Base-by-base conservation (phyloP, 768 basidiomycete species). In the Chlorophyllum brunneum region DNA sequence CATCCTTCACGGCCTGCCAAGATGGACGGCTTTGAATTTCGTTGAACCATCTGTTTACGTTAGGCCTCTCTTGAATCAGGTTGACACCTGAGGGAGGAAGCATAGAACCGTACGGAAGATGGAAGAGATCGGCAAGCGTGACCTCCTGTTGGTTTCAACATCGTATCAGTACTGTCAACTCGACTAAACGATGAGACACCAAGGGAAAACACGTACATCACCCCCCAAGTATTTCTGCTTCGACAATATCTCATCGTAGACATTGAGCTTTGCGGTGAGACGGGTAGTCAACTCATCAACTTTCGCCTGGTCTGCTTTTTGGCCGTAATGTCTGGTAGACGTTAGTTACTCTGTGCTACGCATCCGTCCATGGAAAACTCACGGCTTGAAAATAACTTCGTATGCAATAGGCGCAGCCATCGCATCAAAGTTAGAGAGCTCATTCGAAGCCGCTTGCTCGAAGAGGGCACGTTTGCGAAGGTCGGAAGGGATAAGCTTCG, bases 141-240 rank as follows among this genome's bases (percentile, higher is more conserved):
- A 85, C 16, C 15, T 64, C 59, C 67, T 67, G 20, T 30, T 5
- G 0, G 33, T n/a, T n/a, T n/a, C n/a, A n/a, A n/a, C n/a, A n/a
- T n/a, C n/a, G 11, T 26, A 30, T 51, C 11, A 47, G 33, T 26
- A 22, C 23, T 10, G 27, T n/a, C 16, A 48, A 15, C 15, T 18
- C 18, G 24, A 20, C 16, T n/a, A 50, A 47, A 26, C 10, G 13
- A 50, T 46, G 22, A 51, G 13, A 48, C 45, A 48, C 41, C 26
- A 45, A 22, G 27, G 16, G 15, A 9, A 27, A 24, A 3, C 10
- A 60, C 69, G 49, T 34, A 72, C 80, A 59, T 84, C 69, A 0
- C 82, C 82, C 13, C 75, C 79, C 30, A 85, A 59, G 61, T 80
- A 84, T 57, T 72, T 75, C 54, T 78, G 75, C 62, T 80, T 83